Conservation (phyloP, 2,329 filamentous ascomycete genomes). For the Microsporum canis region DNA sequence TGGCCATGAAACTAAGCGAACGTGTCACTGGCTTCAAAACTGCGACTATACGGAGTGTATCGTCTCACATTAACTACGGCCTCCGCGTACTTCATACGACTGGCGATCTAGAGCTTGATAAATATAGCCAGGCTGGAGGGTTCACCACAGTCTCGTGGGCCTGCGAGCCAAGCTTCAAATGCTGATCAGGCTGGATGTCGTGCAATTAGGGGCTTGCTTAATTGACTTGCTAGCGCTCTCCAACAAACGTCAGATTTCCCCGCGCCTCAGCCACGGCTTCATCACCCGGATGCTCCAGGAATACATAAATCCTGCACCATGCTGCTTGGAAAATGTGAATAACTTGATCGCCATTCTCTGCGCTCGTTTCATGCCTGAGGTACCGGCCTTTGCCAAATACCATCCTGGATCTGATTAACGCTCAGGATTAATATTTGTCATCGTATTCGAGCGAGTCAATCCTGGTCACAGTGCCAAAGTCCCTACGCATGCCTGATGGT, state of each 20-base stretch:
- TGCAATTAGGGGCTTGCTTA: background rate
- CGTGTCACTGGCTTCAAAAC: too few species aligned
- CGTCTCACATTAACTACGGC: background rate
- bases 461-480: background rate
- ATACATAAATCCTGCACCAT: background rate
- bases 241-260: background rate
- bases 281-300: background rate
- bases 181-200: background rate
- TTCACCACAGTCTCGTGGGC: background rate
- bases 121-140: background rate
- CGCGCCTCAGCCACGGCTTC: background rate
- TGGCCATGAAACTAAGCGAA: too few species aligned
- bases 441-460: conserved; percentile 3
- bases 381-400: background rate
- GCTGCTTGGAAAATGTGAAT: background rate
- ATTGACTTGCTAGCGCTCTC: background rate
- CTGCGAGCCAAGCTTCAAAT: background rate
- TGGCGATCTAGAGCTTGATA: background rate
- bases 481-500: background rate
- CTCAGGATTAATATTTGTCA: background rate
- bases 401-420: background rate
- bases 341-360: background rate
- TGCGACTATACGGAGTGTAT: background rate
- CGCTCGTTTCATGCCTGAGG: background rate
- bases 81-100: background rate